Evolutionary conservation across 2,329 filamentous ascomycete genomes (phyloP), one percentile per base, ranked within the genome.

Genomic region (Verticillium zaregamsianum): DNA sequence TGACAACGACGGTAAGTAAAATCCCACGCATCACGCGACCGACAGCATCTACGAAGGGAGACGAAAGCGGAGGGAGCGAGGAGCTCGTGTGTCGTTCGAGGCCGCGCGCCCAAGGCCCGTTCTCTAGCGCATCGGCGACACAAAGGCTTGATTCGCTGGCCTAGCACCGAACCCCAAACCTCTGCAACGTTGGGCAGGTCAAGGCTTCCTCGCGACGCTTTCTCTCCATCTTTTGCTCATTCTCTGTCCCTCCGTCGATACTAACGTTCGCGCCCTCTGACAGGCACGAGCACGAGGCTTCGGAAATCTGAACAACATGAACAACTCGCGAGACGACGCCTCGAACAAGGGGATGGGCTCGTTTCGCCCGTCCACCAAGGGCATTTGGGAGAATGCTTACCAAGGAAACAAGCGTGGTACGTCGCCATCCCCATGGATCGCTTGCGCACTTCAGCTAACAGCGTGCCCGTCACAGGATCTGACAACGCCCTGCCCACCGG

Each of bases 201-300:
- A 5, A 32, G 14, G 15, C 20, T 57, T 35, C 55, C 31, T 23
- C 55, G 23, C 33, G 32, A 35, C 33, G n/a, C 55, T 20, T 4
- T 8, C 55, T 23, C 55, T 37, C 6, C 32, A 17, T 33, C 54
- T 20, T 25, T 15, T 32, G 55, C 55, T 9, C 59, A 54, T 32
- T 39, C 7, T 37, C 14, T 17, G 49, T 20, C 20, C 49, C 37
- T 17, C 11, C 52, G 23, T 20, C 56, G 14, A 12, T 37, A 14
- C 59, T 56, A 62, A 62, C 57, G 63, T 60, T 31, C 60, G 62
- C 64, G 52, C 64, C 59, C 20, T 55, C 28, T 33, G 14, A 25
- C 66, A 80, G 77, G 66, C 72, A 63, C 73, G 74, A 67, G 67
- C 72, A 63, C 76, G 73, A 69, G 73, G 72, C 63, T 79, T 79